Conservation (phyloP, 208 protist genomes). For the Vickermania ingenoplastis region DNA sequence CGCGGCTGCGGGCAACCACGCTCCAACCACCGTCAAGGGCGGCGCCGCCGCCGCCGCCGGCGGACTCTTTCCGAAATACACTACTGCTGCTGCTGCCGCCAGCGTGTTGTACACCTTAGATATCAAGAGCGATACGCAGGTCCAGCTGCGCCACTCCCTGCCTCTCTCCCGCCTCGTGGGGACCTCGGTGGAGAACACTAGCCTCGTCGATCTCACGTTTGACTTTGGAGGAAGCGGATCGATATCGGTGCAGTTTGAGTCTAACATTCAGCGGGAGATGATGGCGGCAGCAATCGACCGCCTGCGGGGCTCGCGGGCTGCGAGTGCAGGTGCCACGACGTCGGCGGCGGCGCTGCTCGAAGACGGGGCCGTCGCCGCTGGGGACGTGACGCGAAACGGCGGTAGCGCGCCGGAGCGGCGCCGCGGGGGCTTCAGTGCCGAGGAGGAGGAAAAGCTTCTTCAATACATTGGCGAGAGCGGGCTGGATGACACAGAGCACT, state of each 20-base stretch:
- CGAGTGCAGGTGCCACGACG: background rate
- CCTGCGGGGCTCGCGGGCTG: constrained; percentile 19
- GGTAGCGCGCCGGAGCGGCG: constrained; percentile 14
- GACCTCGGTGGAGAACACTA: constrained; percentile 44
- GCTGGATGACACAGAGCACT: constrained; percentile 69
- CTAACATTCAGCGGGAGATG: constrained; percentile 86
- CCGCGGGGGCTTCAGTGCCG: constrained; percentile 42
- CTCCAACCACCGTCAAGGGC: background rate
- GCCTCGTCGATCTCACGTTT: constrained; percentile 72
- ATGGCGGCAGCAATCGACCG: constrained; percentile 60
- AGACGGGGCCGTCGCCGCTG: background rate
- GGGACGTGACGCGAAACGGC: background rate
- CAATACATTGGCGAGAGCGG: constrained; percentile 31
- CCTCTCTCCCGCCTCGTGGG: constrained; percentile 59
- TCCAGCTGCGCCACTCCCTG: constrained; percentile 69
- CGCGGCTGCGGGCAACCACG: background rate
- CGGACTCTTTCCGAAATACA: no score
- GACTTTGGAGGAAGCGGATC: constrained; percentile 76
- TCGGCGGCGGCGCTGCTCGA: no score
- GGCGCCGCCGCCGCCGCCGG: background rate
- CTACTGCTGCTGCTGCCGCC: background rate
- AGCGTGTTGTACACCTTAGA: constrained; percentile 7
- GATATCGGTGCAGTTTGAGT: constrained; percentile 76
- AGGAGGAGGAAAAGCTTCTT: constrained; percentile 70
- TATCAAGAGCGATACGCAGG: constrained; percentile 8